A percentile compares a stretch with the other conserved stretches of the same genome.
phyloP scores from a whole-genome alignment of 352 stramenopile genomes.

The Phytophthora hybrid region DNA sequence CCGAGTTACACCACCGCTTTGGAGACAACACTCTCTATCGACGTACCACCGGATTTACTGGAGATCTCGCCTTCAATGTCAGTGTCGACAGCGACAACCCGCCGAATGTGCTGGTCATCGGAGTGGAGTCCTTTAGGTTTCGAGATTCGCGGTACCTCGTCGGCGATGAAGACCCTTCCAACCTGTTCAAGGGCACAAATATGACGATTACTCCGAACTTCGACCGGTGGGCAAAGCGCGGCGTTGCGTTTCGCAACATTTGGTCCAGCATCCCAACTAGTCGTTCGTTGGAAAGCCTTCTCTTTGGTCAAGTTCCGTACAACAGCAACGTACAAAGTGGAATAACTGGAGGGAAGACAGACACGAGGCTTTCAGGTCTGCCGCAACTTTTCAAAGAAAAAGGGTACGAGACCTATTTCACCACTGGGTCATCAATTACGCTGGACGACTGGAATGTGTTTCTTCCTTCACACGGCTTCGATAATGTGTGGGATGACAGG shows the following conservation, averaged over 20 bases:
- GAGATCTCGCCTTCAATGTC: constrained; percentile 19
- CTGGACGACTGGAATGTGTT: constrained; percentile 60
- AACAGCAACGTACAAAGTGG: constrained; percentile 53
- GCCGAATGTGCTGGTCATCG: constrained; percentile 17
- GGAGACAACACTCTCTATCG: constrained; percentile 17
- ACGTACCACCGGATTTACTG: constrained; percentile 16
- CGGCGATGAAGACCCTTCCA: constrained; percentile 29
- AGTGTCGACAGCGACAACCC: constrained; percentile 7
- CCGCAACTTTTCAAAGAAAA: constrained; percentile 57
- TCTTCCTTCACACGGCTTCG: constrained; percentile 53
- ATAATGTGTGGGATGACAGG: constrained; percentile 39
- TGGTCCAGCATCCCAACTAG: constrained; percentile 67
- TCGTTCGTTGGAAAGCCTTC: constrained; percentile 57
- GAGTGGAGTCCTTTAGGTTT: constrained; percentile 17
- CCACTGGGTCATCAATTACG: constrained; percentile 43
- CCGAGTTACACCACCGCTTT: constrained; percentile 4
- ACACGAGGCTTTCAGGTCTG: constrained; percentile 45
- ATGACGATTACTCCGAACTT: constrained; percentile 50
- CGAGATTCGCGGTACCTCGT: constrained; percentile 21
- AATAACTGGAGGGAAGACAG: constrained; percentile 42
- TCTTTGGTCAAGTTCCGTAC: constrained; percentile 65
- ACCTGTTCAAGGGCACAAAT: constrained; percentile 40
- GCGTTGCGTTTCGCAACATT: constrained; percentile 55
- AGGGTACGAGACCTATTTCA: constrained; percentile 66
- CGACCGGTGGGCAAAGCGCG: constrained; percentile 54